Conservation (phyloP, 2,329 filamentous ascomycete genomes). For the Colletotrichum viniferum region DNA sequence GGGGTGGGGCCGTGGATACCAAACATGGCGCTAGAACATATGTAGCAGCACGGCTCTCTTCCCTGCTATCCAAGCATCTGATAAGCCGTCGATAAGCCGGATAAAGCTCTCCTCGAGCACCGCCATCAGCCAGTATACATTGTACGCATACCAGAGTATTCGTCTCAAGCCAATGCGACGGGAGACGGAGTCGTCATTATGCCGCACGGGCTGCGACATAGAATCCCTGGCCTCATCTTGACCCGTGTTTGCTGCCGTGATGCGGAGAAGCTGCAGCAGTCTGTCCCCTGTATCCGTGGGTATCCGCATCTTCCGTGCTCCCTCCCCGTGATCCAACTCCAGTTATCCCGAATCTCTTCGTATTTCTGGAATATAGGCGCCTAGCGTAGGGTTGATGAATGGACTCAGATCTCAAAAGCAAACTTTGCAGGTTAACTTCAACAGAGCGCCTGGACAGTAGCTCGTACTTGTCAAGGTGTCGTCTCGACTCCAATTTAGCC, state of each 20-base stretch:
- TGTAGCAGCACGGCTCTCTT: neutral
- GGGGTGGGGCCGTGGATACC: constrained; percentile 9
- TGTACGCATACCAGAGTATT: neutral
- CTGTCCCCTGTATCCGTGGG: neutral
- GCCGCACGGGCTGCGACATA: neutral
- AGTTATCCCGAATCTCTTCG: neutral
- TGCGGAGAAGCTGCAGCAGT: constrained; percentile 4
- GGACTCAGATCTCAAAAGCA: neutral
- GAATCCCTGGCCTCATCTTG: neutral
- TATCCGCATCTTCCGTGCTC: constrained; percentile 5
- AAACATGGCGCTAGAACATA: constrained; percentile 13
- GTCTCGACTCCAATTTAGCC: neutral
- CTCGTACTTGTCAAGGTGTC: neutral
- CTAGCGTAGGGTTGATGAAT: neutral
- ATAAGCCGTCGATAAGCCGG: constrained; percentile 6
- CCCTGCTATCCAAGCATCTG: neutral
- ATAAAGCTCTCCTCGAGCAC: neutral
- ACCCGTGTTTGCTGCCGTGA: neutral
- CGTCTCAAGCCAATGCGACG: neutral
- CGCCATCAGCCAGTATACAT: neutral
- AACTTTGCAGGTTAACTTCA: neutral
- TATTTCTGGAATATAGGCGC: neutral
- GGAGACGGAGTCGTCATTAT: neutral
- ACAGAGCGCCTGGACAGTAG: neutral
- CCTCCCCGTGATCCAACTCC: neutral